Conservation (phyloP, 352 stramenopile species). For the Pythium pyrilobum region DNA sequence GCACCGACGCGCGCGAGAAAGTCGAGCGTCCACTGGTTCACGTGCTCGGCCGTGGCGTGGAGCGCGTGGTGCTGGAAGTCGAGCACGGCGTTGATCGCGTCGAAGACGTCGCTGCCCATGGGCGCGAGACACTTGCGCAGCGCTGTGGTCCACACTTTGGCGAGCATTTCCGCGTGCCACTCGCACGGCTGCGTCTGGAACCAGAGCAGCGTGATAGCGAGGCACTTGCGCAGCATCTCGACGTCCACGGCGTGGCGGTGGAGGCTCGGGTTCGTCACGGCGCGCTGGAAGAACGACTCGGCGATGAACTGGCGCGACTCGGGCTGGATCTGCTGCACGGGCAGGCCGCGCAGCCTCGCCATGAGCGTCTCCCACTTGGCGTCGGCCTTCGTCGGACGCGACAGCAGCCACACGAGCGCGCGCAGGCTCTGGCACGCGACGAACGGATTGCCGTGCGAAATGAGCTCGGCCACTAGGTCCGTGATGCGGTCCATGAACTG, state of each 20-base stretch:
- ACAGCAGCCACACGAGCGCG: constrained; percentile 70
- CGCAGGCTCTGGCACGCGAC: constrained; percentile 52
- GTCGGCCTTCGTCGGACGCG: constrained; percentile 21
- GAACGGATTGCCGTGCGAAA: constrained; percentile 43
- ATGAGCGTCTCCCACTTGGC: constrained; percentile 39
- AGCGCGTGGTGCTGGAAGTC: constrained; percentile 42
- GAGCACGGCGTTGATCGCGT: constrained; percentile 40
- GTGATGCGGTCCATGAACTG: constrained; percentile 52
- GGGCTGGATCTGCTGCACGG: constrained; percentile 38
- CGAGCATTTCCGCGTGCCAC: constrained; percentile 60
- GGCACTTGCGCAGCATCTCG: constrained; percentile 39
- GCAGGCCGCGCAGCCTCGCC: constrained; percentile 36
- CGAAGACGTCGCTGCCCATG: constrained; percentile 46
- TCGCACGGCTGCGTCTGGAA: constrained; percentile 49
- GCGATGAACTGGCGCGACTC: constrained; percentile 50
- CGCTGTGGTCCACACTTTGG: constrained; percentile 53
- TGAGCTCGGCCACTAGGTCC: constrained; percentile 34
- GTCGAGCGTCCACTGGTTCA: constrained; percentile 47
- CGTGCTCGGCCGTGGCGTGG: constrained; percentile 27
- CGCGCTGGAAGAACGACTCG: constrained; percentile 56
- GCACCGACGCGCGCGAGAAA: constrained; percentile 44
- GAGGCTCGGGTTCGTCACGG: constrained; percentile 37
- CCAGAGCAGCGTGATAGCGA: constrained; percentile 52
- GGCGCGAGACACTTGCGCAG: constrained; percentile 32
- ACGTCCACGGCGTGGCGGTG: constrained; percentile 36